Evolutionary conservation across 208 protist genomes (phyloP), one percentile per base, ranked within the genome.

Genomic region (Leishmania gerbilli): DNA sequence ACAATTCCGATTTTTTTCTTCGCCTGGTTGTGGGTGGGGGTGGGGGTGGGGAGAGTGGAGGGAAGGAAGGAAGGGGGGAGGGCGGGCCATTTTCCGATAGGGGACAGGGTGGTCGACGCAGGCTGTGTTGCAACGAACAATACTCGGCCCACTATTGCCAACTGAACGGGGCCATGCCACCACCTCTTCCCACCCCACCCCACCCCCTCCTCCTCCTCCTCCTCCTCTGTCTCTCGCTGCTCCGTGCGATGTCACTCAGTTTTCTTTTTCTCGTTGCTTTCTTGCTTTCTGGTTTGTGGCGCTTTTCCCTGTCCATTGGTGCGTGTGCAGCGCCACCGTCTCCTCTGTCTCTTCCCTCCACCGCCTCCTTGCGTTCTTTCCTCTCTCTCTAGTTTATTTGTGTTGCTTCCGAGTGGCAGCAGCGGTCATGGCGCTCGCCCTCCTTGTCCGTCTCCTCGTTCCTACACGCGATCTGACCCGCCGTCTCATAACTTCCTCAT

Each of bases 1-100:
- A 47, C 40, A 72, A 31, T 0, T 72, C 40, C 37, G 74, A 0
- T 68, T 67, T 47, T 81, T 74, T 78, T 64, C 31, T 74, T 77
- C 37, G 79, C 21, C 53, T 31, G 31, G 11, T 34, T 71, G 17
- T 77, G 4, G 72, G 53, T 75, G 24, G 3, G 58, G 3, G 58
- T 55, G 13, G n/a, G 3, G n/a, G n/a, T 0, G 11, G 11, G 58
- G 11, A 27, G 27, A 24, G 53, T 19, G 53, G 53, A 24, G 13
- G 53, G 53, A 24, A 58, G 17, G 53, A 45, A 11, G 42, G 42
- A 45, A 60, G 0, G 15, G 19, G 7, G 60, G 27, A 34, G 21
- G 6, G 21, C 31, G 27, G 8, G 8, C 15, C 34, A 37, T 40
- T 34, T 31, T 34, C 31, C 34, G 17, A 45, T 17, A 24, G 19